Evolutionary conservation across 441 rosid genomes (phyloP), one percentile per base, ranked within the genome.

Genomic region (Adansonia madagascariensis): DNA sequence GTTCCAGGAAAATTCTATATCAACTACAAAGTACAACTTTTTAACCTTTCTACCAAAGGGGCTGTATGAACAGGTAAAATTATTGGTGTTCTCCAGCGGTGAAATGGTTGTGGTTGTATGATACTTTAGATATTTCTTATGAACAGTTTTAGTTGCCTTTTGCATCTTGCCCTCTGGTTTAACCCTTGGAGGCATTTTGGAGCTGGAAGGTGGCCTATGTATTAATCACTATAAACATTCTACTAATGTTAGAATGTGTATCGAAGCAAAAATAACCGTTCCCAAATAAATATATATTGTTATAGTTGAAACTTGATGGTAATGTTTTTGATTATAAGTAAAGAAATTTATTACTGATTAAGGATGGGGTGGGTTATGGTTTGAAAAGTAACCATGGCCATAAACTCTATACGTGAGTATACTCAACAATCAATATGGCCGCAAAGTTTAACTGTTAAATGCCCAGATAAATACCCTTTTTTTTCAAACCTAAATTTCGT

Each of bases 1-100:
- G 64, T 82, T 86, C 66, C 88, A 97, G 99, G 99, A 95, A 35
- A 97, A 97, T 86, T 88, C 98, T 22, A 84, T 94, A 81, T 90
- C 99, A n/a, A 97, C 99, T 44, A 97, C 99, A 12, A 97, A 97
- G 90, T 97, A 97, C 88, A 97, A 93, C 84, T 85, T 97, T 87
- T 74, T 97, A 35, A 92, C 98, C 12, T 97, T 97, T 88, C 78
- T 97, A 14, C 98, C 99, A 1, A 97, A 97, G 84, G 99, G 99
- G 77, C 79, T 97, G 85, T 95, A 91, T 83, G 98, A 95, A 85
- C 98, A 95, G 95, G 98, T 95, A 88, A 82, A 70, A 65, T 71
- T 43, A 8, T 63, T 31, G 66, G 44, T 52, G 71, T 68, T 15
- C 77, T 46, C 71, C 60, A 62, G 65, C 15, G 55, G 17, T 74